phyloP scores from a whole-genome alignment of 1,284 basidiomycete genomes.

The Leccinum fuscescens region DNA sequence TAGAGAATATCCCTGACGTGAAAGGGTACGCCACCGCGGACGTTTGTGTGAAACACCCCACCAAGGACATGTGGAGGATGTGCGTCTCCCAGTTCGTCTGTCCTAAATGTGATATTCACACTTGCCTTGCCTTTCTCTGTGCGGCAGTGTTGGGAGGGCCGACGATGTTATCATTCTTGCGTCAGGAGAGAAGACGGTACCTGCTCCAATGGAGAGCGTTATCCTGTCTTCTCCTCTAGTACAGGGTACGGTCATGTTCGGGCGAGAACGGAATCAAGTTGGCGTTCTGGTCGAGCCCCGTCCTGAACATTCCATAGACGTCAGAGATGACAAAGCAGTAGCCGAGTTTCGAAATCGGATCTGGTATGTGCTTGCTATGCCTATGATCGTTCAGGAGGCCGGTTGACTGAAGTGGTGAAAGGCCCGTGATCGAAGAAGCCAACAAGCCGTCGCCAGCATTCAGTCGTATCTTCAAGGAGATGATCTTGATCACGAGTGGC shows the following conservation, averaged over 20 bases:
- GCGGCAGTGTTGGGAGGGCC: neutral
- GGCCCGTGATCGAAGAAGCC: neutral
- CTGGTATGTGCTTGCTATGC: neutral
- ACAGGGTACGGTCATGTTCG: neutral
- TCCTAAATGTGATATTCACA: too few species aligned
- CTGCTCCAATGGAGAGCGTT: neutral
- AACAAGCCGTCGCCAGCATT: neutral
- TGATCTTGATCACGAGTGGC: neutral
- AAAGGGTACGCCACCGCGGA: slow-evolving; percentile 24
- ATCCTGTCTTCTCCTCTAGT: neutral
- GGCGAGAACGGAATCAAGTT: neutral
- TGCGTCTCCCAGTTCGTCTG: too few species aligned
- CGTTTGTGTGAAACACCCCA: slow-evolving; percentile 21
- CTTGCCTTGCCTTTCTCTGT: neutral
- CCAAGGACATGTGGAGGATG: slow-evolving; percentile 13
- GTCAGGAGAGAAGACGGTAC: neutral
- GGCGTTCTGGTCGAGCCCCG: neutral
- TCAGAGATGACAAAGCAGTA: neutral
- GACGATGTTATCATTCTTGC: neutral
- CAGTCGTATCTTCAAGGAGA: slow-evolving; percentile 2
- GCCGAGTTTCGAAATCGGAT: neutral
- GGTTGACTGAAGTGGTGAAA: neutral
- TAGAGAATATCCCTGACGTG: slow-evolving; percentile 25
- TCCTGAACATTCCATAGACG: neutral
- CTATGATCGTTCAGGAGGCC: neutral